These are phyloP conservation scores for Avicennia marina DNA, from an alignment of 257 asterid species.

Conservation along the genomic window DNA sequence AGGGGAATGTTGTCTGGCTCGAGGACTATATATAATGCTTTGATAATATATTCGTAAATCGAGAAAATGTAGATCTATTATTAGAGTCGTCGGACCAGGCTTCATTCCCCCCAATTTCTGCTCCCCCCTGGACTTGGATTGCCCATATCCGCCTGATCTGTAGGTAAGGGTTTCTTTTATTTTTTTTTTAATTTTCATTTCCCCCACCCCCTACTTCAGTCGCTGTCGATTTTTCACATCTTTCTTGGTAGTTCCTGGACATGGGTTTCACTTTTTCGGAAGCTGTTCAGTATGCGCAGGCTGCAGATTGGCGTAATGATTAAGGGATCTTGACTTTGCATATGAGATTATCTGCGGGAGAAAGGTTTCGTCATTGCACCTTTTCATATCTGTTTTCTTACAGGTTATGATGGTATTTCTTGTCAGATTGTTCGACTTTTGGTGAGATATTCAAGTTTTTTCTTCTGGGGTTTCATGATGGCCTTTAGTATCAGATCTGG, in stretches of 20 bases:
- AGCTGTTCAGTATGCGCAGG: background rate
- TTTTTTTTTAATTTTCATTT: background rate
- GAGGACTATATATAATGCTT: slow-evolving; percentile 29
- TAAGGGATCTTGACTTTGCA: slow-evolving; percentile 40
- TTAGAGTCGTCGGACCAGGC: slow-evolving; percentile 53
- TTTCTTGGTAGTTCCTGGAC: background rate
- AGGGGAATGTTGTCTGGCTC: slow-evolving; percentile 64
- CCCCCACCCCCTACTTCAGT: too few species aligned
- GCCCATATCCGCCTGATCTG: too few species aligned
- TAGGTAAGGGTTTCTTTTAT: too few species aligned
- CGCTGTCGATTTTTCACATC: too few species aligned
- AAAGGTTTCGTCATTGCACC: slow-evolving; percentile 32
- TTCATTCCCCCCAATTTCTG: slow-evolving; percentile 43
- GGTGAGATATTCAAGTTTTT: background rate
- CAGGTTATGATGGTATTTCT: slow-evolving; percentile 29
- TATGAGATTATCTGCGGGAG: background rate
- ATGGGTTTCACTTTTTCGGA: background rate
- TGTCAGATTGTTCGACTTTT: slow-evolving; percentile 23
- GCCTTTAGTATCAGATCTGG: slow-evolving; percentile 16
- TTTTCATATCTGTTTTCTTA: slow-evolving; percentile 13
- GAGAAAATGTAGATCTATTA: slow-evolving; percentile 19
- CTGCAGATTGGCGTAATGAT: slow-evolving; percentile 51
- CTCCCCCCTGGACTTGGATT: slow-evolving; percentile 7
- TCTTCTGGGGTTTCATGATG: background rate
- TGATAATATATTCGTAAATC: background rate